Evolutionary conservation across 768 basidiomycete genomes (phyloP).

Genomic region (Xerocomellus chrysenteron): DNA sequence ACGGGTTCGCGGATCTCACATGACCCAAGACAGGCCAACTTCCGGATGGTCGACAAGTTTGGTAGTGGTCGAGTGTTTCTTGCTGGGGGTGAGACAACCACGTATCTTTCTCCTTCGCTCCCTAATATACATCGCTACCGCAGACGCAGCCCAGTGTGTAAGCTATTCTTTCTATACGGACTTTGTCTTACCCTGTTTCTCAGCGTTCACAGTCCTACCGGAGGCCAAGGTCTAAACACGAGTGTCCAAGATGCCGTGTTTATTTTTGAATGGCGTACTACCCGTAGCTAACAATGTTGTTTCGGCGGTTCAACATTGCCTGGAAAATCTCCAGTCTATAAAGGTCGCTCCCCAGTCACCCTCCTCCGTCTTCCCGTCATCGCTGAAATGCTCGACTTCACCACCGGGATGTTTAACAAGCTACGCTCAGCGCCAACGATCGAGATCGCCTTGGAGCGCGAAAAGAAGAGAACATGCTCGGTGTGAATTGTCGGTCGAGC

Average conservation of each 20-base stretch:
- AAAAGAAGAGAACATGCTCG: constrained; percentile 22
- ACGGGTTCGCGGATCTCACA: background rate
- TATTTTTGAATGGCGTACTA: constrained; percentile 2
- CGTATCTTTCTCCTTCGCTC: background rate
- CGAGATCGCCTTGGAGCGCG: background rate
- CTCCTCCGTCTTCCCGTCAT: constrained; percentile 48
- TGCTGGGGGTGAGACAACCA: constrained; percentile 37
- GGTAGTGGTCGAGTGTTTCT: constrained; percentile 45
- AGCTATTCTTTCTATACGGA: background rate
- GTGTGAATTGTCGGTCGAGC: constrained; percentile 38
- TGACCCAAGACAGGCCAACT: constrained; percentile 37
- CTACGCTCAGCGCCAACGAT: background rate
- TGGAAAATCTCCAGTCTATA: constrained; percentile 48
- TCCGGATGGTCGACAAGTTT: constrained; percentile 47
- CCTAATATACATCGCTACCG: background rate
- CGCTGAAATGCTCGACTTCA: constrained; percentile 42
- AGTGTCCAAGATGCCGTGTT: constrained; percentile 40
- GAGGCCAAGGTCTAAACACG: constrained; percentile 37
- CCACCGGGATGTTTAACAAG: constrained; percentile 27
- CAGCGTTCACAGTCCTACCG: constrained; percentile 27
- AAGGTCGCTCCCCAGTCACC: constrained; percentile 32
- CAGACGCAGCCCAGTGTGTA: constrained; percentile 47
- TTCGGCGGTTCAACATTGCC: constrained; percentile 38
- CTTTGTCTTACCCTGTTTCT: background rate
- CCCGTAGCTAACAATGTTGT: background rate